phyloP scores from a whole-genome alignment of 192 early-diverging fungal genomes.

The Backusella westeae region DNA sequence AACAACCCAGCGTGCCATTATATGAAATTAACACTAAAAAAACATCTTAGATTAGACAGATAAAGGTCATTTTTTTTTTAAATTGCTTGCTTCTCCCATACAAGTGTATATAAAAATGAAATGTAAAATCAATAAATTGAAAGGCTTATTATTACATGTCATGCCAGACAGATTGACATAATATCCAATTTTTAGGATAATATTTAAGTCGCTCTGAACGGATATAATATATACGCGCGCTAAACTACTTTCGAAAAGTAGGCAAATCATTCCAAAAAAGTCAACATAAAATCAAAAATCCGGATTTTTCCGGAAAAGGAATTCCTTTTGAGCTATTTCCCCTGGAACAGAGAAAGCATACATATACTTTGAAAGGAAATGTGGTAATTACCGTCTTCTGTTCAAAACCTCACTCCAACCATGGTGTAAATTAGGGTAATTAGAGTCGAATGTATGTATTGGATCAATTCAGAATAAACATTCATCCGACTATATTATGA shows the following conservation, averaged over 20 bases:
- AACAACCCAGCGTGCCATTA: too few relatives aligned
- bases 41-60: too few relatives aligned
- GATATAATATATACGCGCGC: not conserved
- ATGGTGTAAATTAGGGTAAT: not conserved
- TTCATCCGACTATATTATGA: too few relatives aligned
- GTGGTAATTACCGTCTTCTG: not conserved
- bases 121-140: not conserved
- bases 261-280: not conserved
- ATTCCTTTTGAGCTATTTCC: not conserved
- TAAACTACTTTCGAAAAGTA: not conserved
- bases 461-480: not conserved
- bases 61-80: too few relatives aligned
- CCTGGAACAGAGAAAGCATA: not conserved
- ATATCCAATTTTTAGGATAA: not conserved
- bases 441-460: not conserved
- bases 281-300: not conserved
- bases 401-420: not conserved
- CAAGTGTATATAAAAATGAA: not conserved
- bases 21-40: too few relatives aligned
- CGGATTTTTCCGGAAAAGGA: not conserved
- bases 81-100: not conserved
- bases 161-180: not conserved
- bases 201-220: not conserved
- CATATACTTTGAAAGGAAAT: not conserved
- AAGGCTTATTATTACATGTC: not conserved